These are phyloP conservation scores for Aspergillus cristatus DNA, from an alignment of 495 filamentous ascomycete genomes.

Conservation along the genomic window DNA sequence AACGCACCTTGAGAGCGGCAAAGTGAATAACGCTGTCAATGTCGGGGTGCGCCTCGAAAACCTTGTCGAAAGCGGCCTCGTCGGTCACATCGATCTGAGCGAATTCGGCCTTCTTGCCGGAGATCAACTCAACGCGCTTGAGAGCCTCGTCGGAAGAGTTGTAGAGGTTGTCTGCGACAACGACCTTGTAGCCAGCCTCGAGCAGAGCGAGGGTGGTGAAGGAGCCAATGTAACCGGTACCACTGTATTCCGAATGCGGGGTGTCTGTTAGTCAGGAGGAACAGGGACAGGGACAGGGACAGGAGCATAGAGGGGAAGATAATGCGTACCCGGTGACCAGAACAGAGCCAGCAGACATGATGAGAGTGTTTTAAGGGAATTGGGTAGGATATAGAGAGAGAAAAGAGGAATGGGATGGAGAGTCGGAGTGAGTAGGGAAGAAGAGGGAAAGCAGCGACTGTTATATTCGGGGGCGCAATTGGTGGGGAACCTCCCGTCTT, in stretches of 20 bases:
- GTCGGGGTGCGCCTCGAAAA: slow-evolving; percentile 81
- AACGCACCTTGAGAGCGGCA: slow-evolving; percentile 82
- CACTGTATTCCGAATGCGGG: slow-evolving; percentile 52
- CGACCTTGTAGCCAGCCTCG: slow-evolving; percentile 88
- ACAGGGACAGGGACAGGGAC: slow-evolving; percentile 2
- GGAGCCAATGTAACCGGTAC: slow-evolving; percentile 97
- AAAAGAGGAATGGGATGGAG: slow-evolving; percentile 1
- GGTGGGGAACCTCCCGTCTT: background rate
- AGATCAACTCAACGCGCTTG: slow-evolving; percentile 88
- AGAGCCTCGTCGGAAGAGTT: slow-evolving; percentile 86
- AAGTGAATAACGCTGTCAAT: slow-evolving; percentile 99
- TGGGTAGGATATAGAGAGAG: slow-evolving; percentile 1
- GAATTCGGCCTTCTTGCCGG: slow-evolving; percentile 80
- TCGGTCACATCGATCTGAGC: slow-evolving; percentile 82
- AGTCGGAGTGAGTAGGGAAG: slow-evolving; percentile 4
- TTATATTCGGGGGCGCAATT: background rate
- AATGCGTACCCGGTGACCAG: slow-evolving; percentile 75
- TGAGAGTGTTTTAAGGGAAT: slow-evolving; percentile 13
- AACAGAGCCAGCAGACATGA: slow-evolving; percentile 76
- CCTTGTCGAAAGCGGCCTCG: slow-evolving; percentile 69
- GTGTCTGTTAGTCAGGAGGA: slow-evolving; percentile 9
- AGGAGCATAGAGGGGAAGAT: background rate
- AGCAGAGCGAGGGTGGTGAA: slow-evolving; percentile 91
- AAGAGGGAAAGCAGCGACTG: background rate
- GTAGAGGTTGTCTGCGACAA: slow-evolving; percentile 91